These are phyloP conservation scores for Vaccinium vitisidaea DNA, from an alignment of 148 eudicot genomes.

Conservation along the genomic window DNA sequence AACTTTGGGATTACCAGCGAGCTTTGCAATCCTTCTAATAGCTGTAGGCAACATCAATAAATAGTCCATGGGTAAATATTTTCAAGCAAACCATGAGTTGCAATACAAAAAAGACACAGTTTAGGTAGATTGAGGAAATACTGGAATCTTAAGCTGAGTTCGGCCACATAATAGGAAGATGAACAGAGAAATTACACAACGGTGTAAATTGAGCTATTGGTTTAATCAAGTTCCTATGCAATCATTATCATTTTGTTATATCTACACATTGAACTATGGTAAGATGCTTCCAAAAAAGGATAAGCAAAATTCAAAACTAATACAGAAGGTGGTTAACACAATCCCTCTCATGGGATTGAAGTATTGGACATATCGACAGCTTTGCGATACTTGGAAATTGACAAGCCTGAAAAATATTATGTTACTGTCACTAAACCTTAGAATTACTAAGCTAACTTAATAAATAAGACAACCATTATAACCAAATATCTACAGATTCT, in stretches of 20 bases:
- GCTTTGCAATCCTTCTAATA: constrained; percentile 86
- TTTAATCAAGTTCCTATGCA: neutral
- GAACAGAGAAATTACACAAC: neutral
- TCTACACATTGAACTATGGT: neutral
- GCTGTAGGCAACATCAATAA: constrained; percentile 36
- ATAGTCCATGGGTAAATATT: neutral
- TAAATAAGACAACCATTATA: neutral
- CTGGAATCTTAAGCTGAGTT: neutral
- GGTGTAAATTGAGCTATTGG: neutral
- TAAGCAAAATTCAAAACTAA: neutral
- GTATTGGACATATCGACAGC: neutral
- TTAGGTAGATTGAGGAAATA: neutral
- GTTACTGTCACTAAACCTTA: neutral
- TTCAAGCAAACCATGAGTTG: neutral
- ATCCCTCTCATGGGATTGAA: neutral
- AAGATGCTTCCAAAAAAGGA: constrained; percentile 8
- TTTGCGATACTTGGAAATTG: neutral
- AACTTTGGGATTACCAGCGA: constrained; percentile 66
- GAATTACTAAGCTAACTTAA: neutral
- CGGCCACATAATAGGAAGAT: neutral
- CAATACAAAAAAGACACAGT: neutral
- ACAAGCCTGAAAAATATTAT: neutral
- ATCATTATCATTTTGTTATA: neutral
- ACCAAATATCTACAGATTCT: neutral
- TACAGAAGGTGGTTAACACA: neutral